Percentiles rank a stretch among this genome's conserved stretches.
Evolutionary conservation across 371 early-diverging fungal genomes (phyloP).

Genomic region (Capniomyces stellatus): DNA sequence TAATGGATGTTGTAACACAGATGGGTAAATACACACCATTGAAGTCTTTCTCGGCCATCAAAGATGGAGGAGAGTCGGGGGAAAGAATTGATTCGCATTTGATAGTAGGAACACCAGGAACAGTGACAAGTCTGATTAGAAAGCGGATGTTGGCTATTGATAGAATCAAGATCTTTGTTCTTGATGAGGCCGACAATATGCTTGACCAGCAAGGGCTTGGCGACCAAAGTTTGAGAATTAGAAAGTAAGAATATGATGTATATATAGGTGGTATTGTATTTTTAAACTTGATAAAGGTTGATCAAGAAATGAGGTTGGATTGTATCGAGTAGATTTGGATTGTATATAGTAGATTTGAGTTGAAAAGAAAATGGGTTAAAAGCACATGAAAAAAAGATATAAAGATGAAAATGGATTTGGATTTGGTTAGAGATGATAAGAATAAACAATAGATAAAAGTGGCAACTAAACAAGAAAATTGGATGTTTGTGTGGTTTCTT

Average conservation of each 20-base stretch:
- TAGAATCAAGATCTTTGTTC: slow-evolving; percentile 52
- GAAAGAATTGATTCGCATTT: slow-evolving; percentile 54
- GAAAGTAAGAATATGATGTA: slow-evolving; percentile 22
- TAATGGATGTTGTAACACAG: slow-evolving; percentile 68
- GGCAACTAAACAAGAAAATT: too few relatives aligned
- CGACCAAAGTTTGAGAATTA: slow-evolving; percentile 65
- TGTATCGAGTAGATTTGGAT: too few relatives aligned
- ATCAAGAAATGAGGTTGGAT: too few relatives aligned
- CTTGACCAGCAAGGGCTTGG: slow-evolving; percentile 72
- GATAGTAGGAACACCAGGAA: slow-evolving; percentile 93
- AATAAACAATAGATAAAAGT: too few relatives aligned
- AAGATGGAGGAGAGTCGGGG: slow-evolving; percentile 33
- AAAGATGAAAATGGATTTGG: too few relatives aligned
- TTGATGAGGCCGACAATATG: slow-evolving; percentile 95
- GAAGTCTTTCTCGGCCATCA: slow-evolving; percentile 54
- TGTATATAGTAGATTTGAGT: too few relatives aligned
- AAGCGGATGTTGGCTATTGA: slow-evolving; percentile 34
- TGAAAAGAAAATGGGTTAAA: too few relatives aligned
- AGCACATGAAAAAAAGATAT: too few relatives aligned
- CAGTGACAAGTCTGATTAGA: slow-evolving; percentile 52
- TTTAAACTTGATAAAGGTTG: too few relatives aligned
- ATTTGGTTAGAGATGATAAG: too few relatives aligned
- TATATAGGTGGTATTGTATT: slow-evolving; percentile 11
- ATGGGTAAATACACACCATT: slow-evolving; percentile 78
- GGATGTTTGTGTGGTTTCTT: slow-evolving; percentile 17